Evolutionary conservation across 1,139 yeast species (phyloP), one percentile per base, ranked within the genome.

Genomic region (Saccharomycopsis phalli): DNA sequence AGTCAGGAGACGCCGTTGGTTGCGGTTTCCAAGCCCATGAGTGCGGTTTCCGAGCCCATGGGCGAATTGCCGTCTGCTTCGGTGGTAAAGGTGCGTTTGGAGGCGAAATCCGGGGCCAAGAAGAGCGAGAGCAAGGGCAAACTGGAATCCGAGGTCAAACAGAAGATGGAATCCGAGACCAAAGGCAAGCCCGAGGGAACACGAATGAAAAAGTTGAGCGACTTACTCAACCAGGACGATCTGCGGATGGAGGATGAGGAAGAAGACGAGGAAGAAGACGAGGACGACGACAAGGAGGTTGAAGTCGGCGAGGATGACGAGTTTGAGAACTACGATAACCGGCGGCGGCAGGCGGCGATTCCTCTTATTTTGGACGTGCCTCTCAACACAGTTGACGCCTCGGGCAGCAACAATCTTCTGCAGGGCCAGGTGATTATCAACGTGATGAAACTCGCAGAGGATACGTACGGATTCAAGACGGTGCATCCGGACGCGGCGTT

Each of bases 381-480:
- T 5, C 36, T 44, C 36, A 38, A 34, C 17, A 36, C 18, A 4
- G 31, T 20, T 7, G 42, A 44, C 11, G 21, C 30, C 11, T 8
- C 30, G 16, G 46, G 41, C 8, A 20, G 30, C 6, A 31, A 42
- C 14, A 33, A 13, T 3, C 16, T 30, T 7, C 25, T 4, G 10
- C 23, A 28, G 47, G 71, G 82, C 1, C 83, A 78, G 53, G 86
- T 82, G 2, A 76, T 81, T 1, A 71, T 87, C 49, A 91, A 88
- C 53, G 86, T 88, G 29, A 62, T 81, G 53, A 76, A 79, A 51
- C 61, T 86, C 44, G 82, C 94, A 3, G 95, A 87, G 54, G 88
- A 82, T 41, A 82, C 82, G 58, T 87, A 84, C 58, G 95, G 95
- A 2, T 81, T 80, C 73, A 74, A 76, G 18, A 71, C 69, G 3